phyloP scores from a whole-genome alignment of 352 stramenopile species.

The Pythium guiyangense region DNA sequence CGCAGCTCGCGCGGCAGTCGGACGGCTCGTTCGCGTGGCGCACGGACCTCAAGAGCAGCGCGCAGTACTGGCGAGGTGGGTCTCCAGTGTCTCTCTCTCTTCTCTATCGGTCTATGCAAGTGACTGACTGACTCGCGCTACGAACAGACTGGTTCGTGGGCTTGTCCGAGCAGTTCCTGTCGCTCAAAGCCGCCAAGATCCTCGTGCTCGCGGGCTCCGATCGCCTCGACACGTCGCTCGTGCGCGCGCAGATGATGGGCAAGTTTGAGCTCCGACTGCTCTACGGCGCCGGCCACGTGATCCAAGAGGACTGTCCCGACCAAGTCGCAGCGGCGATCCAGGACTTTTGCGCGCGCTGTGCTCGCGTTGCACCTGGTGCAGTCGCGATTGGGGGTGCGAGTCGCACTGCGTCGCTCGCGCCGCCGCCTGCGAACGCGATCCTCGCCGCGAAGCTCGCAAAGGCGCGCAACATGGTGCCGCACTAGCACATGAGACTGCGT shows the following conservation, averaged over 20 bases:
- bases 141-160: conserved; percentile 85
- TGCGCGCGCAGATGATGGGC: conserved; percentile 88
- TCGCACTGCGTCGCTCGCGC: conserved; percentile 14
- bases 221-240: conserved; percentile 82
- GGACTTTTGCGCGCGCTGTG: conserved; percentile 60
- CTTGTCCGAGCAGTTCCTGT: conserved; percentile 84
- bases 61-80: conserved; percentile 73
- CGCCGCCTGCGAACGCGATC: conserved; percentile 21
- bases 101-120: background rate
- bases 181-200: conserved; percentile 70
- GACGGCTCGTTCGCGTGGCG: conserved; percentile 67
- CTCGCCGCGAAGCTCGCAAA: conserved; percentile 52
- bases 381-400: conserved; percentile 33
- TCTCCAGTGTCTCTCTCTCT: background rate
- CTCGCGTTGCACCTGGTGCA: conserved; percentile 26
- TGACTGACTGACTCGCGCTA: no score
- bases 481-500: conserved; percentile 13
- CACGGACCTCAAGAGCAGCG: conserved; percentile 70
- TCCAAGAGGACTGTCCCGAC: conserved; percentile 84
- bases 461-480: conserved; percentile 56
- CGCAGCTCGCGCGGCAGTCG: conserved; percentile 45
- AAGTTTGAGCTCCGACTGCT: conserved; percentile 88
- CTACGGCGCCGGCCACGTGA: conserved; percentile 83
- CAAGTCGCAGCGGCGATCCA: conserved; percentile 58
- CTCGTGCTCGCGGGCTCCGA: conserved; percentile 83